Conservation (phyloP, 73 alveolate species). For the Paramecium pentaurelia region DNA sequence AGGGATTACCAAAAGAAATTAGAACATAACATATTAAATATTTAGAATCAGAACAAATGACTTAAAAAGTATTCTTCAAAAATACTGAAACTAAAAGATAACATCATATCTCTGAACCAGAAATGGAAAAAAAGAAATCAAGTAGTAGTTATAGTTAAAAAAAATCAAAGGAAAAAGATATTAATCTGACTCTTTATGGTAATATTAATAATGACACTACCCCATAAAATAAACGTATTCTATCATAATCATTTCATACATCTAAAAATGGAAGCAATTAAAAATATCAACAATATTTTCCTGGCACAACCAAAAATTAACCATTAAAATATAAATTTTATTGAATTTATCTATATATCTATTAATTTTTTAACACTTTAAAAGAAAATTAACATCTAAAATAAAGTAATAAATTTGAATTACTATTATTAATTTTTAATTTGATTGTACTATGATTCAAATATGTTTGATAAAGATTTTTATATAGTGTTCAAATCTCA, state of each 20-base stretch:
- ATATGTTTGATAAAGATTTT: too few relatives aligned
- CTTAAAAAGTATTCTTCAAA: conserved; percentile 10
- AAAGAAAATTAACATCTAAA: neutral
- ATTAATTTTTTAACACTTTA: neutral
- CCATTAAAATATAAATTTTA: neutral
- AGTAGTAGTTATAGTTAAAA: neutral
- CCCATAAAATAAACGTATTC: conserved; percentile 18
- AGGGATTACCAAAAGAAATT: conserved; percentile 63
- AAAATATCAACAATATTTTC: neutral
- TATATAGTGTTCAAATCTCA: too few relatives aligned
- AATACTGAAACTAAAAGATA: neutral
- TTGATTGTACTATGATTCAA: neutral
- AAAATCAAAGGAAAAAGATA: conserved; percentile 25
- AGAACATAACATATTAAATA: conserved; percentile 50
- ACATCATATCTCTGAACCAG: conserved; percentile 53
- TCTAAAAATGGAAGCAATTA: neutral
- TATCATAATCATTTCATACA: conserved; percentile 44
- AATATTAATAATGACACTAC: neutral
- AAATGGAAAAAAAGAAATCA: neutral
- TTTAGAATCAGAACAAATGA: conserved; percentile 35
- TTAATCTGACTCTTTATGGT: neutral
- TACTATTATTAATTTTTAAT: neutral
- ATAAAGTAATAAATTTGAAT: neutral
- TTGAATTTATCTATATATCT: neutral
- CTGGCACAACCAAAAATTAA: conserved; percentile 13